Evolutionary conservation across 805 yeast species (phyloP).

Genomic region (Starmerella geochares): DNA sequence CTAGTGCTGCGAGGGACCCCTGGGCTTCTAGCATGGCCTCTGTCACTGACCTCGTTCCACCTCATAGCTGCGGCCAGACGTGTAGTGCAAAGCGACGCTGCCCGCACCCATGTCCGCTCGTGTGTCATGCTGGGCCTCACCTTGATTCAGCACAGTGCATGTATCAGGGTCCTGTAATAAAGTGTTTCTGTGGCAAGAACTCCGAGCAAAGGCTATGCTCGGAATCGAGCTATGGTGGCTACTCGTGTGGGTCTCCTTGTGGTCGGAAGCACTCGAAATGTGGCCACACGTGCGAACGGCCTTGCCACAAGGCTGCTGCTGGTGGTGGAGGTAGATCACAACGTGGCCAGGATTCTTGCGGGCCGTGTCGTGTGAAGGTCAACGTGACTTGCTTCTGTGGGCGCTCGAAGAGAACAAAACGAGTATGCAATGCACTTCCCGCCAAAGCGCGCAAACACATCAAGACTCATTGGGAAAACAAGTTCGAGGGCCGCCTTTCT

Average conservation of each 20-base stretch:
- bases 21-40: neutral
- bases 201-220: conserved; percentile 15
- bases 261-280: conserved; percentile 11
- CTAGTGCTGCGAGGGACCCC: neutral
- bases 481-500: conserved; percentile 5
- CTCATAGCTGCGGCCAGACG: conserved; percentile 27
- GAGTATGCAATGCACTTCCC: conserved; percentile 2
- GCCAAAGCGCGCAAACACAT: neutral
- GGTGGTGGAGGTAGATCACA: too few relatives aligned
- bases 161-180: conserved; percentile 20
- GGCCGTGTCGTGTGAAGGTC: conserved; percentile 14
- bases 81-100: conserved; percentile 24
- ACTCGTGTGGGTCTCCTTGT: conserved; percentile 17
- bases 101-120: conserved; percentile 26
- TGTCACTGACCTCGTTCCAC: conserved; percentile 6
- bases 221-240: conserved; percentile 19
- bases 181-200: conserved; percentile 23
- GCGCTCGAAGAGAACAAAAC: neutral
- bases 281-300: conserved; percentile 20
- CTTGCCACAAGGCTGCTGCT: conserved; percentile 22
- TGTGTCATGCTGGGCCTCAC: conserved; percentile 27
- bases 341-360: conserved; percentile 10
- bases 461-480: neutral
- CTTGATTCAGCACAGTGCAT: conserved; percentile 17
- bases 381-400: conserved; percentile 35